Conservation (phyloP, 2,329 filamentous ascomycete species). For the Tricladium varicosporioides region DNA sequence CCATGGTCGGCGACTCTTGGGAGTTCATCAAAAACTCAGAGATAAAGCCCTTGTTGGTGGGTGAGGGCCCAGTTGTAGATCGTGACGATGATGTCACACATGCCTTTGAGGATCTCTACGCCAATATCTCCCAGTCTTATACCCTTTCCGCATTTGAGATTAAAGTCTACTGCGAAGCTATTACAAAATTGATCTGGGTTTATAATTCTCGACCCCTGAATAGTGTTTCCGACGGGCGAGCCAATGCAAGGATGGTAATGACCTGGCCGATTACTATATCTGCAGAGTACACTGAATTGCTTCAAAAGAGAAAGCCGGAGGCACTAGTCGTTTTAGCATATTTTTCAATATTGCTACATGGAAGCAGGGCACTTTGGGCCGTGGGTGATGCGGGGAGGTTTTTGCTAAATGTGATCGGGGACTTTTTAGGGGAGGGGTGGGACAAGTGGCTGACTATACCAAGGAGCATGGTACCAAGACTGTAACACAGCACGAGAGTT, state of each 20-base stretch:
- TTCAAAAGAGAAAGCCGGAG: constrained; percentile 34
- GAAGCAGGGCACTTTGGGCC: constrained; percentile 23
- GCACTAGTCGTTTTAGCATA: constrained; percentile 38
- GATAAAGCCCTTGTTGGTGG: constrained; percentile 22
- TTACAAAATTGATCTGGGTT: constrained; percentile 16
- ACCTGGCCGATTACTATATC: constrained; percentile 38
- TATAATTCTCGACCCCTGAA: constrained; percentile 14
- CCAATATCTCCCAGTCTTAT: constrained; percentile 1
- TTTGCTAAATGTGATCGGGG: constrained; percentile 23
- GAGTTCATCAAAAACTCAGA: constrained; percentile 26
- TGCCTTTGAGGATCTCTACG: constrained; percentile 4
- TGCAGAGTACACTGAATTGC: constrained; percentile 31
- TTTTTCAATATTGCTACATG: constrained; percentile 37
- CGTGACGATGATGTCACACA: constrained; percentile 11
- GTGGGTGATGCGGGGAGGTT: constrained; percentile 25
- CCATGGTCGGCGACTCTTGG: constrained; percentile 25
- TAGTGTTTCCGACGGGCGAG: not conserved
- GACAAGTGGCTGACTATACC: constrained; percentile 13
- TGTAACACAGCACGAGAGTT: no score
- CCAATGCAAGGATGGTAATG: constrained; percentile 24
- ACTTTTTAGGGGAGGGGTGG: constrained; percentile 22
- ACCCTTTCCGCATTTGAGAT: constrained; percentile 2
- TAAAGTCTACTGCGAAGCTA: constrained; percentile 9
- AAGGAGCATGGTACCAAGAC: not conserved
- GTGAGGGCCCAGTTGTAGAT: not conserved